Base-by-base conservation (phyloP, 1,284 basidiomycete genomes). In the Meripilus lineatus region DNA sequence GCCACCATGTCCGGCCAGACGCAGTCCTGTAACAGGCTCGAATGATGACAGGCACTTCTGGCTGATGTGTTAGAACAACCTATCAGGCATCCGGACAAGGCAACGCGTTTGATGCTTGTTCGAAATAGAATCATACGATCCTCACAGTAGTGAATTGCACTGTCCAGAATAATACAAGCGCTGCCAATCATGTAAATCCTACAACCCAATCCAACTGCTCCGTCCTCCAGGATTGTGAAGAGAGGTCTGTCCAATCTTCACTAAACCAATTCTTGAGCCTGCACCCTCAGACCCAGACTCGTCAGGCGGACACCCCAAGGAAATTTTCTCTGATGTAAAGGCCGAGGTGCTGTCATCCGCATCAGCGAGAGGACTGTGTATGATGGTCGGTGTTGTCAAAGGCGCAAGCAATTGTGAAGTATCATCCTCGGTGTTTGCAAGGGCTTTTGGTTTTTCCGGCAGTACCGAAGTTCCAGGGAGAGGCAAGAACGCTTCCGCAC, bases 231-330 rank as follows among this genome's bases (percentile, higher is more conserved):
- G 81, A 64, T 98, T 98, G 59, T 96, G 93, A 62, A 98, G 65
- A 48, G 78, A 77, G 17, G 91, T 93, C 68, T 96, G 92, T 3
- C 91, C 92, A 57, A 97, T 93, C 65, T 98, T 97, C 49, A 97
- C 74, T 26, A 74, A 58, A 4, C 64, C 68, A 40, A 61, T 55
- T 15, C 61, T 56, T 10, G 56, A 49, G 26, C 43, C 52, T 34
- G 59, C 65, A 22, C 61, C 55, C 47, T 25, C 26, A 41, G 25
- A 15, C 14, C 23, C 18, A 26, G 24, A 8, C 36, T 38, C 37
- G 32, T 38, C 28, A 32, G 24, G 44, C 30, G 22, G 15, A 7
- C 34, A 36, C 45, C 11, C 50, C 32, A 54, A 52, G 14, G 47
- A 42, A 3, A 57, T 51, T 36, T 47, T 47, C 50, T 45, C 55